phyloP scores from a whole-genome alignment of 768 basidiomycete species.

The Daedaleopsis nitida region DNA sequence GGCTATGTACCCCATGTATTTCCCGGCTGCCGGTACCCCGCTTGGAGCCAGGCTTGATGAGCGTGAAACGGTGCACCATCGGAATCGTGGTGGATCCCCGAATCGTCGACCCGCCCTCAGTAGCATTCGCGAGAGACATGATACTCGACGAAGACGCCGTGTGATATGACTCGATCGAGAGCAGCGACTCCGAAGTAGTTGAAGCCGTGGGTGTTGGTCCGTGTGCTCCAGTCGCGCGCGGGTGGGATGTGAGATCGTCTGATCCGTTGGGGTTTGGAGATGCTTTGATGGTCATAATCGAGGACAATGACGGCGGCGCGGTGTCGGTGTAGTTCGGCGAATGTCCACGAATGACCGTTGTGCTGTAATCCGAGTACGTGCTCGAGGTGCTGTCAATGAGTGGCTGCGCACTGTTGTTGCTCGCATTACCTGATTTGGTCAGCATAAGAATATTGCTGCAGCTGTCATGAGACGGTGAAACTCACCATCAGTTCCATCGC shows the following conservation, averaged over 20 bases:
- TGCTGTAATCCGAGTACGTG: slow-evolving; percentile 65
- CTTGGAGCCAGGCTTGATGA: slow-evolving; percentile 78
- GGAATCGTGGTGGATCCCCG: slow-evolving; percentile 45
- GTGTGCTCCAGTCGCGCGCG: slow-evolving; percentile 37
- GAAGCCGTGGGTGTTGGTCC: slow-evolving; percentile 23
- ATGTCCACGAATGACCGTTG: slow-evolving; percentile 61
- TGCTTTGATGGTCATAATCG: slow-evolving; percentile 71
- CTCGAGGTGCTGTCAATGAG: slow-evolving; percentile 49
- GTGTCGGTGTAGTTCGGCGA: slow-evolving; percentile 33
- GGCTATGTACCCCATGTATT: slow-evolving; percentile 24
- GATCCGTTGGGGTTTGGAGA: slow-evolving; percentile 51
- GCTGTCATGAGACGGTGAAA: neutral
- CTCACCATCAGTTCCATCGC: slow-evolving; percentile 44
- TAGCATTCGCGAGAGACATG: slow-evolving; percentile 62
- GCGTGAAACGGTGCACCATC: slow-evolving; percentile 82
- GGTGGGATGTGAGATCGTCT: slow-evolving; percentile 39
- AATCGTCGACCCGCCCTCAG: slow-evolving; percentile 76
- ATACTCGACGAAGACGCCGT: slow-evolving; percentile 52
- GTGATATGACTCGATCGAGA: slow-evolving; percentile 63
- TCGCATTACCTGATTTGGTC: slow-evolving; percentile 31
- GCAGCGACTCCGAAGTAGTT: slow-evolving; percentile 43
- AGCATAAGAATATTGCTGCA: slow-evolving; percentile 16
- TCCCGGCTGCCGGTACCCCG: slow-evolving; percentile 31
- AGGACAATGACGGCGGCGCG: slow-evolving; percentile 60
- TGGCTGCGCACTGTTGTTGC: slow-evolving; percentile 53